Evolutionary conservation across 1,139 yeast species (phyloP).

Genomic region (Candida labiduridarum): DNA sequence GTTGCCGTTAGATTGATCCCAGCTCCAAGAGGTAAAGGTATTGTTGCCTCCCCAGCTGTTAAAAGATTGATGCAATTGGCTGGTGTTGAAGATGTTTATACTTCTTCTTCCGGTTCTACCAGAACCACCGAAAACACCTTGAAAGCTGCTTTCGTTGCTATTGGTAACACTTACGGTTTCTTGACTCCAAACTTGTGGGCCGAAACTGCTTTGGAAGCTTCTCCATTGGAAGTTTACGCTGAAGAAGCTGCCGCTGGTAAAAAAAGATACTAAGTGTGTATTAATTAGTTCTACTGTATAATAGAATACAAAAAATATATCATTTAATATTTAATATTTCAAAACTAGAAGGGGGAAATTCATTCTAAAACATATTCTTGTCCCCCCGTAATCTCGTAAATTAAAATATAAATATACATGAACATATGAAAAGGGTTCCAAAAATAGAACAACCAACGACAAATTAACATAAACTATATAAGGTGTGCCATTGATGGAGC

Average conservation of each 20-base stretch:
- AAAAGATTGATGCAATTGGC: conserved; percentile 98
- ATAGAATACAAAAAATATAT: background rate
- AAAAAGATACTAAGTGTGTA: conserved; percentile 61
- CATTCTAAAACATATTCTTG: background rate
- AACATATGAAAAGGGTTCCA: background rate
- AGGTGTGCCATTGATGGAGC: background rate
- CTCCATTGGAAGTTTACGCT: conserved; percentile 94
- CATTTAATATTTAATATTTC: background rate
- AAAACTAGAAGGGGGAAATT: background rate
- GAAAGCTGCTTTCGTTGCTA: conserved; percentile 99
- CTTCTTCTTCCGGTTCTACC: conserved; percentile 98
- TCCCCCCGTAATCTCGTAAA: background rate
- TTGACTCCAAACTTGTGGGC: conserved; percentile 99
- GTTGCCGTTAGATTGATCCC: conserved; percentile 98
- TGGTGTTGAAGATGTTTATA: conserved; percentile 99
- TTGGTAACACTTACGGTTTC: conserved; percentile 99
- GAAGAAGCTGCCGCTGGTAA: conserved; percentile 78
- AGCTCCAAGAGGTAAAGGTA: conserved; percentile 99
- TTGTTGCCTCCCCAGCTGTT: conserved; percentile 99
- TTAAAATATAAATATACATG: background rate
- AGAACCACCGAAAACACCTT: conserved; percentile 99
- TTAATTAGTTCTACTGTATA: conserved; percentile 3
- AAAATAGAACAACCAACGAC: background rate
- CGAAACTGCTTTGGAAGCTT: conserved; percentile 78
- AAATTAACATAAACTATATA: background rate